Base-by-base conservation (phyloP, 352 stramenopile genomes). In the Globisporangium lucens region DNA sequence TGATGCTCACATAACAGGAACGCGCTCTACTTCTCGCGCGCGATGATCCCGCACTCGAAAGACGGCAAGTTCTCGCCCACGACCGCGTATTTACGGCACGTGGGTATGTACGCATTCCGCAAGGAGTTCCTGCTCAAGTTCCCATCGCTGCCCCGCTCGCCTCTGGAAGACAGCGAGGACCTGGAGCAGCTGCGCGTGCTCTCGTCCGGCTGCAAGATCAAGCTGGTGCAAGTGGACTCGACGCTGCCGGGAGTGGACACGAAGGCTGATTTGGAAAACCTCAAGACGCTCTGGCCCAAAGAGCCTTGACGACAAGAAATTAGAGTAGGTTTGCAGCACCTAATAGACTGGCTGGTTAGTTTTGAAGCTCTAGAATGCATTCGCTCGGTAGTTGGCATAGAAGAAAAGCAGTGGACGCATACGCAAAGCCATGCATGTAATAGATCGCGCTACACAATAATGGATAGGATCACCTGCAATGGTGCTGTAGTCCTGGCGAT, bases 121-220 rank as follows among this genome's bases (percentile, higher is more conserved):
- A 83, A 70, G 49, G 73, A 88, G 13, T 96, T 94, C 46, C 64
- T 94, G 41, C 67, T 91, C 10, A 68, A 86, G 41, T 94, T 91
- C 67, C 82, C 82, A 43, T 78, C 71, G 12, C 76, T 96, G 61
- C 75, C 77, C 35, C 56, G 60, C 22, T 91, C 79, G 20, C 38
- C 71, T 6, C 74, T 94, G 3, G 85, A 94, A 66, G 65, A 78
- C 13, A 74, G 66, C 49, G 87, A 96, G 70, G 88, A 94, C 65
- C 80, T 96, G 22, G 86, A 96, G 75, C 86, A 96, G 49, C 69
- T 96, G 8, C 85, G 88, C n/a, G 83, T 93, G 56, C 72, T 96
- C n/a, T 90, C 83, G 24, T 80, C 83, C 29, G 88, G 88, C 0
- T 75, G 89, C 71, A 80, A 76, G 57, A 95, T 95, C 71, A 80